Percentiles rank a stretch among this genome's conserved stretches.
phyloP scores from a whole-genome alignment of 2,329 filamentous ascomycete species.

The Botrytis fabae region DNA sequence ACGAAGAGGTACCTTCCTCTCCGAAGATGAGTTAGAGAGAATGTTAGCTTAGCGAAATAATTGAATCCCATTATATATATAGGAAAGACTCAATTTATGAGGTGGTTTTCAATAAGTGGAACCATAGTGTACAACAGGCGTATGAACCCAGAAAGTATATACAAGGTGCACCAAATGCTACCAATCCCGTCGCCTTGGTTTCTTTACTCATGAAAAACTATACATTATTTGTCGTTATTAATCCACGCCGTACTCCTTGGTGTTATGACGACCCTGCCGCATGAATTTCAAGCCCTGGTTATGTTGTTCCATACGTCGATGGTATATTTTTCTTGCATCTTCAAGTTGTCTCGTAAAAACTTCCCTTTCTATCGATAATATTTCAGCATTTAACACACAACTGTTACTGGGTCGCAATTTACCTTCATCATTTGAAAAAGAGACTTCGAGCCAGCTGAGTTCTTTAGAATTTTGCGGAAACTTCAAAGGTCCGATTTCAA shows the following conservation, averaged over 20 bases:
- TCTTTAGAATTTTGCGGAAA: neutral
- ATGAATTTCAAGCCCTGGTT: neutral
- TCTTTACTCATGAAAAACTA: neutral
- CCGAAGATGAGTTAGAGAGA: neutral
- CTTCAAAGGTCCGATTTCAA: conserved; percentile 8
- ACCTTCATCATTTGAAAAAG: conserved; percentile 9
- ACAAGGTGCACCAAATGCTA: neutral
- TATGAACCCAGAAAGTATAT: neutral
- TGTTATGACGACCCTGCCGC: neutral
- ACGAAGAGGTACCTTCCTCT: neutral
- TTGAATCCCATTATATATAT: neutral
- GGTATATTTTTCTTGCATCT: neutral
- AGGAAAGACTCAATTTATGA: neutral
- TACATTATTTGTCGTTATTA: neutral
- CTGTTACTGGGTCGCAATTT: too few species aligned
- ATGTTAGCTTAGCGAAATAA: neutral
- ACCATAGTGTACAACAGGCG: neutral
- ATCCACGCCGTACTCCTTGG: neutral
- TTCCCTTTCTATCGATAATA: neutral
- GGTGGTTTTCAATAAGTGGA: neutral
- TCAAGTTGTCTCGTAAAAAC: neutral
- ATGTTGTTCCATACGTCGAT: neutral
- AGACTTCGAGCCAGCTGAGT: conserved; percentile 12
- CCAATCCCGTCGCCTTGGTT: neutral
- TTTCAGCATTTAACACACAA: neutral